These are phyloP conservation scores for Alectoria sarmentosa DNA, from an alignment of 495 filamentous ascomycete genomes.

Conservation along the genomic window DNA sequence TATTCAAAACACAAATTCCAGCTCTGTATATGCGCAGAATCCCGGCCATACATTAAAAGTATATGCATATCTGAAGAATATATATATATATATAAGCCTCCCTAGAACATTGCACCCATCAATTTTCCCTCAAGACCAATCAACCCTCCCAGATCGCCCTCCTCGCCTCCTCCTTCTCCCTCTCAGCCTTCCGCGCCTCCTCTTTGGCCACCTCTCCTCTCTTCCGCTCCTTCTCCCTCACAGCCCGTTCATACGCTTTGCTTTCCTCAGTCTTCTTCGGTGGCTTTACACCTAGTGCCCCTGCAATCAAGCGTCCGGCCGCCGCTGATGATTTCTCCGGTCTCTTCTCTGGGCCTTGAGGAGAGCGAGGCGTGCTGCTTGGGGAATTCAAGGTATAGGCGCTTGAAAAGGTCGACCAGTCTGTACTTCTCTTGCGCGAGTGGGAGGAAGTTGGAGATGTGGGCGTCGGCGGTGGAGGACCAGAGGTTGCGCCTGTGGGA, in stretches of 20 bases:
- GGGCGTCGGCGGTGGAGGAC: slow-evolving; percentile 54
- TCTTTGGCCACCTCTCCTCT: slow-evolving; percentile 65
- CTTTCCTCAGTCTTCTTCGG: slow-evolving; percentile 83
- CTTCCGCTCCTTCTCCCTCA: slow-evolving; percentile 80
- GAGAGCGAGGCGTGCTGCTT: slow-evolving; percentile 27
- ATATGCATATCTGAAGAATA: background rate
- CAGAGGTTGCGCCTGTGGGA: slow-evolving; percentile 30
- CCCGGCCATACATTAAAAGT: background rate
- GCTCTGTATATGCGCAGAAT: background rate
- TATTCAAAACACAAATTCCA: background rate
- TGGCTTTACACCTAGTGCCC: slow-evolving; percentile 73
- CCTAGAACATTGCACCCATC: background rate
- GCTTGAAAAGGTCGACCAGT: slow-evolving; percentile 27
- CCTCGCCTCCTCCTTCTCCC: slow-evolving; percentile 64
- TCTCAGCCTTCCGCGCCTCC: slow-evolving; percentile 51
- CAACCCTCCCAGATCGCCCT: slow-evolving; percentile 78
- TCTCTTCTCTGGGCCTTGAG: slow-evolving; percentile 34
- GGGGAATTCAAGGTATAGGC: slow-evolving; percentile 22
- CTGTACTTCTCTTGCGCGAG: slow-evolving; percentile 23
- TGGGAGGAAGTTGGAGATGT: slow-evolving; percentile 44
- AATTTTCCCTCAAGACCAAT: slow-evolving; percentile 16
- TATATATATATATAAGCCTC: background rate
- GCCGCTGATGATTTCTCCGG: slow-evolving; percentile 93
- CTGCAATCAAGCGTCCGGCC: slow-evolving; percentile 83
- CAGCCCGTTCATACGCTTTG: slow-evolving; percentile 72